phyloP scores from a whole-genome alignment of 176 grass and related monocot genomes.

The Neostapfia colusana region DNA sequence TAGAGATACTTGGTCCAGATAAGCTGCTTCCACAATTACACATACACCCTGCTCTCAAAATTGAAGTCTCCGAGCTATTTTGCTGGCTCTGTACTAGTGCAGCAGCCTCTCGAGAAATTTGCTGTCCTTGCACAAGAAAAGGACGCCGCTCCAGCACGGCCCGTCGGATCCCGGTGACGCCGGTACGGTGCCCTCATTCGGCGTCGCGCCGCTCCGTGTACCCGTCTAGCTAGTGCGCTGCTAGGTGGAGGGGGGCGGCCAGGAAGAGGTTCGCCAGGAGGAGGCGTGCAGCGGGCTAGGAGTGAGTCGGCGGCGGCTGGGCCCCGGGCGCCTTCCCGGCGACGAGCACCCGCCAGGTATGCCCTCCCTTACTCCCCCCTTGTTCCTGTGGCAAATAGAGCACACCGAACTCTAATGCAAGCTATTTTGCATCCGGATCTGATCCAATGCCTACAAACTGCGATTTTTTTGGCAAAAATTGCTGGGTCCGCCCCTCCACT shows the following conservation, averaged over 20 bases:
- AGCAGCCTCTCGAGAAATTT: neutral
- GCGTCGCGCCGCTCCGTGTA: neutral
- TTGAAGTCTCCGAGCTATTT: neutral
- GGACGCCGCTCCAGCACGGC: neutral
- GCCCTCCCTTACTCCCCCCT: neutral
- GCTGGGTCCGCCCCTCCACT: neutral
- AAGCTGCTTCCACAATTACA: too few relatives aligned
- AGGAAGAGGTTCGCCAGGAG: neutral
- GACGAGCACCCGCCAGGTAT: conserved; percentile 9
- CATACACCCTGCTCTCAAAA: too few relatives aligned
- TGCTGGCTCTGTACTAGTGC: neutral
- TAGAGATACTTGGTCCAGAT: too few relatives aligned
- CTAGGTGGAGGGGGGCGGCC: neutral
- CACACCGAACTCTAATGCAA: neutral
- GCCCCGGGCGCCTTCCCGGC: neutral
- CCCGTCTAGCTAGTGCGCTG: neutral
- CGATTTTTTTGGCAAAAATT: neutral
- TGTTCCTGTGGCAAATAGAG: neutral
- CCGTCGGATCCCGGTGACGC: neutral
- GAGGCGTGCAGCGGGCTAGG: neutral
- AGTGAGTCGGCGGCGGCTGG: too few relatives aligned
- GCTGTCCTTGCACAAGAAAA: neutral
- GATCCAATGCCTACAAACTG: neutral
- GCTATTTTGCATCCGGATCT: neutral
- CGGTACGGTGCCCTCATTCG: neutral